phyloP scores from a whole-genome alignment of 176 grass and related monocot species.

The Musa acuminata region DNA sequence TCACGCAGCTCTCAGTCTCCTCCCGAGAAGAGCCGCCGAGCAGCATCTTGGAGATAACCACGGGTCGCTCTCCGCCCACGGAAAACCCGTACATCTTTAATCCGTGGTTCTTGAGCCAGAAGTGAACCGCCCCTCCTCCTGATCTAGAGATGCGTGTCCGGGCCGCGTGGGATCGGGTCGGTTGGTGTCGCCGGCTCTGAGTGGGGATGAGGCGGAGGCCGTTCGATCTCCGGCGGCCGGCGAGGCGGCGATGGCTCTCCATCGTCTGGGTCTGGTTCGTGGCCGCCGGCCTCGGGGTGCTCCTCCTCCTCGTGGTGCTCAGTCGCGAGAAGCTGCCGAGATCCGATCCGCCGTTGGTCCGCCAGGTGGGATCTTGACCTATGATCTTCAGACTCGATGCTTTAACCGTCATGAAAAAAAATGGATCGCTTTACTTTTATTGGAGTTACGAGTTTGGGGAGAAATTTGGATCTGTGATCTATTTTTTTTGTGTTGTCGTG shows the following conservation, averaged over 20 bases:
- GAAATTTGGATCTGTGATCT: conserved; percentile 2
- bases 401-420: not conserved
- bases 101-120: not conserved
- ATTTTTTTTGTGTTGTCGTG: not conserved
- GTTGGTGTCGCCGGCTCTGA: conserved; percentile 2
- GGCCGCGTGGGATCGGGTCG: conserved; percentile 1
- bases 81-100: too few relatives aligned
- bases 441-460: not conserved
- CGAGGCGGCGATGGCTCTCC: conserved; percentile 57
- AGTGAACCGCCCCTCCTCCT: not conserved
- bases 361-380: conserved; percentile 8
- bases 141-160: conserved; percentile 10
- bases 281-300: conserved; percentile 14
- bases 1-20: too few relatives aligned
- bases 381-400: not conserved
- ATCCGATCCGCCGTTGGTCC: conserved; percentile 12
- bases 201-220: conserved; percentile 32
- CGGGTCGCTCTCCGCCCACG: too few relatives aligned
- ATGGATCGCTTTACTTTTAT: not conserved
- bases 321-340: conserved; percentile 26
- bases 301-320: conserved; percentile 19
- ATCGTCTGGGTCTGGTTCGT: conserved; percentile 40
- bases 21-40: too few relatives aligned
- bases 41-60: too few relatives aligned
- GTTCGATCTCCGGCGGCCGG: conserved; percentile 49